Evolutionary conservation across 2,329 filamentous ascomycete genomes (phyloP), one percentile per base, ranked within the genome.

Genomic region (Pleoardoris graminearum): DNA sequence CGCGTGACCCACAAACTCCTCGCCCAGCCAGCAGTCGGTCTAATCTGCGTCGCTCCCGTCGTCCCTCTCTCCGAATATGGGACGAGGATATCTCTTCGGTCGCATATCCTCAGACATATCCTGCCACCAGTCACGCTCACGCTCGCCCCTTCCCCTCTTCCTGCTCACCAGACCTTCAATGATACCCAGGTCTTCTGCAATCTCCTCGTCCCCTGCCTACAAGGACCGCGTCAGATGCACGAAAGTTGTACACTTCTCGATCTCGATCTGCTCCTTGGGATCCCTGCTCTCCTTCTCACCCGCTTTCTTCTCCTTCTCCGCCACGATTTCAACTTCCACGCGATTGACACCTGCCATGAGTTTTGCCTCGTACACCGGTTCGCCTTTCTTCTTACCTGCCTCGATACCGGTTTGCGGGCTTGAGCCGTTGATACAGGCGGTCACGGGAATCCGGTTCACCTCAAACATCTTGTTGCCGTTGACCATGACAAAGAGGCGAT

Each of bases 171-270:
- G 21, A 41, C 8, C 39, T 22, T 17, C 32, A n/a, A 8, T 19
- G 8, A 5, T 35, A 12, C 8, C 48, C 19, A 16, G 1, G 1
- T 21, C 25, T 10, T 30, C n/a, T 7, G 7, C 35, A n/a, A 32
- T 35, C 37, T 35, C 25, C n/a, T 10, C 21, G 35, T 41, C 47
- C 14, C 22, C 21, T 19, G 21, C 33, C 43, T 53, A 59, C 30
- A 59, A 60, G 32, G 60, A 52, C 44, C 67, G 82, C 70, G 85
- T 73, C 62, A 95, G 74, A 72, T 94, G 88, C 55, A 88, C 82
- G 73, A 89, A 89, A 23, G 94, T 79, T 1, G 85, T 90, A 51
- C 91, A 81, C 62, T 87, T 88, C 76, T 97, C 91, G 57, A 92
- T 77, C 68, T 94, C 90, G 30, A 87, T 82, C 56, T 86, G 83